These are phyloP conservation scores for Coniosporium apollinis DNA, from an alignment of 495 filamentous ascomycete species.

Conservation along the genomic window DNA sequence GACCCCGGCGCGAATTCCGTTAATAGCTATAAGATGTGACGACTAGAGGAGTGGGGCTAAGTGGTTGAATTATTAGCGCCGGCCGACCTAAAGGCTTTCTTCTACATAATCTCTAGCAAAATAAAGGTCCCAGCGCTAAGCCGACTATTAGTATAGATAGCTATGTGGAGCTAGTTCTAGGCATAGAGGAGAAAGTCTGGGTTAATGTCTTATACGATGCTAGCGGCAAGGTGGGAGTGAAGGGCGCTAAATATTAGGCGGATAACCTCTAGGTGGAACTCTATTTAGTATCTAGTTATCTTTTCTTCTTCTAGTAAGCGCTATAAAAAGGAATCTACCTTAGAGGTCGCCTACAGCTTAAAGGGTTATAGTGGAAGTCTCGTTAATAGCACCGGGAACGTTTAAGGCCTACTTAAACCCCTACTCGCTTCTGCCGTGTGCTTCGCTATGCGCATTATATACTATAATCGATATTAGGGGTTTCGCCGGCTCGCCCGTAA, in stretches of 20 bases:
- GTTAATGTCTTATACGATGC: conserved; percentile 11
- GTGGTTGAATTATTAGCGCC: conserved; percentile 11
- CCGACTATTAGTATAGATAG: conserved; percentile 5
- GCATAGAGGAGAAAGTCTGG: conserved; percentile 10
- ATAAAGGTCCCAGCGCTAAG: conserved; percentile 13
- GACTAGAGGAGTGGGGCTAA: conserved; percentile 15
- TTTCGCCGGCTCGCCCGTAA: too few relatives aligned
- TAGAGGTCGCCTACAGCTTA: conserved; percentile 8
- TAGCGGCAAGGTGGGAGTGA: conserved; percentile 12
- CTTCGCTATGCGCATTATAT: conserved; percentile 19
- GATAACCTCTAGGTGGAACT: too few relatives aligned
- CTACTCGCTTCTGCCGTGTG: conserved; percentile 11
- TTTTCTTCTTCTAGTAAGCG: too few relatives aligned
- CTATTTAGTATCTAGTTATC: too few relatives aligned
- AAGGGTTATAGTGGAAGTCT: conserved; percentile 7
- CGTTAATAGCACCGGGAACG: conserved; percentile 11
- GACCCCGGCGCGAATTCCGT: too few relatives aligned
- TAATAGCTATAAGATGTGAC: too few relatives aligned
- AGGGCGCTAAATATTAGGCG: too few relatives aligned
- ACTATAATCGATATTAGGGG: too few relatives aligned
- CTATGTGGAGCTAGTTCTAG: conserved; percentile 17
- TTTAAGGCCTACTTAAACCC: conserved; percentile 19
- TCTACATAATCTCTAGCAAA: conserved; percentile 18
- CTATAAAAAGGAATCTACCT: too few relatives aligned
- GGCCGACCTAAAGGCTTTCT: too few relatives aligned